A percentile compares a stretch with the other conserved stretches of the same genome.
These are phyloP conservation scores for Medicago lupulina DNA, from an alignment of 306 rosid genomes.

Conservation along the genomic window DNA sequence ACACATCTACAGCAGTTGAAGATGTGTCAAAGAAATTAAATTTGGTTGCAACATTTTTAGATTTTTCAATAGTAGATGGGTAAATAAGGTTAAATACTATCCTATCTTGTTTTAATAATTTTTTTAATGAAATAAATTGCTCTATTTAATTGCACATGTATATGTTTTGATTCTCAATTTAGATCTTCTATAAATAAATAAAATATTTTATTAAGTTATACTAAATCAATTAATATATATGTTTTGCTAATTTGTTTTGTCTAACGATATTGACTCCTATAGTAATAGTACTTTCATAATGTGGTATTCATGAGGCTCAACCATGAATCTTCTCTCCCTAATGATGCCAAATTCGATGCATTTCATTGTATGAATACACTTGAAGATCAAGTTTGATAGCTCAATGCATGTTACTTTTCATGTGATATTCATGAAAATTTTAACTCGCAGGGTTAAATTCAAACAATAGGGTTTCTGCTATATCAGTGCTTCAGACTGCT, in stretches of 20 bases:
- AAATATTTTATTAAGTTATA: too few species aligned
- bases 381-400: constrained; percentile 38
- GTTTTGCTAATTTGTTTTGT: background rate
- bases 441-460: constrained; percentile 54
- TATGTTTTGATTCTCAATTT: too few species aligned
- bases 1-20: too few species aligned
- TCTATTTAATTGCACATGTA: too few species aligned
- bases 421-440: constrained; percentile 8
- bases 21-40: too few species aligned
- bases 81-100: too few species aligned
- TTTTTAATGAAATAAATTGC: too few species aligned
- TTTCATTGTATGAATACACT: constrained; percentile 17
- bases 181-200: too few species aligned
- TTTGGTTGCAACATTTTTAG: too few species aligned
- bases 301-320: background rate
- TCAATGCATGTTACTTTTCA: constrained; percentile 37
- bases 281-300: constrained; percentile 1
- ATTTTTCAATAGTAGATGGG: too few species aligned
- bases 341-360: background rate
- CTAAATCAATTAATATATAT: too few species aligned
- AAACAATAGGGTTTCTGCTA: constrained; percentile 2
- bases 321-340: background rate
- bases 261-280: background rate
- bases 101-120: too few species aligned
- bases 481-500: constrained; percentile 54